A percentile compares a stretch with the other conserved stretches of the same genome.
Evolutionary conservation across 2,329 filamentous ascomycete genomes (phyloP).

Genomic region (Cucurbitaria berberidis): DNA sequence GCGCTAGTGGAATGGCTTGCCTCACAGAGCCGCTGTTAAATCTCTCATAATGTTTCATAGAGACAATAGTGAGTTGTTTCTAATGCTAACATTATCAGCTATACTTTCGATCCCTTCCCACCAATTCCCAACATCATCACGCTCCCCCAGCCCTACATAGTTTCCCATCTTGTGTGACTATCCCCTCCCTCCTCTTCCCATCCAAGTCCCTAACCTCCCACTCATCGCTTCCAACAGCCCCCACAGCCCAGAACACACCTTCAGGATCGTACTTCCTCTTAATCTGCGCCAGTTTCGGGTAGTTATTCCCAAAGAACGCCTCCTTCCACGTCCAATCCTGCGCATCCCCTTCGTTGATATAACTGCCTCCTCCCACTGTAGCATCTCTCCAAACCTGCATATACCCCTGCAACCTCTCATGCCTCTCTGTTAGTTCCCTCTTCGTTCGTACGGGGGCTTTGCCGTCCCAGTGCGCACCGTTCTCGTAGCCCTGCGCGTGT

Average conservation of each 20-base stretch:
- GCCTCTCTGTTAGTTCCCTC: slow-evolving; percentile 4
- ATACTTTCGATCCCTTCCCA: no score
- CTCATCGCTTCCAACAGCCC: slow-evolving; percentile 30
- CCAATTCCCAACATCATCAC: not conserved
- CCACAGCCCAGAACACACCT: slow-evolving; percentile 36
- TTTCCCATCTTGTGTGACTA: slow-evolving; percentile 34
- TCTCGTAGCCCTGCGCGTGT: slow-evolving; percentile 31
- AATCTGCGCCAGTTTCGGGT: slow-evolving; percentile 23
- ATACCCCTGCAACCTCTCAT: slow-evolving; percentile 24
- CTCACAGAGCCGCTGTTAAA: no score
- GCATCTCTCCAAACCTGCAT: slow-evolving; percentile 35
- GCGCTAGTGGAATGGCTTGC: no score
- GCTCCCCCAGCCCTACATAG: slow-evolving; percentile 25
- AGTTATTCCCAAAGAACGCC: slow-evolving; percentile 34
- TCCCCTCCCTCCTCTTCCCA: slow-evolving; percentile 18
- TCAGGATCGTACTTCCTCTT: slow-evolving; percentile 32
- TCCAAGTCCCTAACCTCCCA: slow-evolving; percentile 29
- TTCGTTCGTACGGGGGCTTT: not conserved
- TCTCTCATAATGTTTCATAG: no score
- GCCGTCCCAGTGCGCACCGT: slow-evolving; percentile 27
- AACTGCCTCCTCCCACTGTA: slow-evolving; percentile 26
- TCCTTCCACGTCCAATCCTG: slow-evolving; percentile 33
- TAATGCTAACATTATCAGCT: no score
- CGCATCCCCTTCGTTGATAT: slow-evolving; percentile 40
- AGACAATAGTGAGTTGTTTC: no score